Base-by-base conservation (phyloP, 164 flowering plant species). In the Chloranthus sessilifolius region DNA sequence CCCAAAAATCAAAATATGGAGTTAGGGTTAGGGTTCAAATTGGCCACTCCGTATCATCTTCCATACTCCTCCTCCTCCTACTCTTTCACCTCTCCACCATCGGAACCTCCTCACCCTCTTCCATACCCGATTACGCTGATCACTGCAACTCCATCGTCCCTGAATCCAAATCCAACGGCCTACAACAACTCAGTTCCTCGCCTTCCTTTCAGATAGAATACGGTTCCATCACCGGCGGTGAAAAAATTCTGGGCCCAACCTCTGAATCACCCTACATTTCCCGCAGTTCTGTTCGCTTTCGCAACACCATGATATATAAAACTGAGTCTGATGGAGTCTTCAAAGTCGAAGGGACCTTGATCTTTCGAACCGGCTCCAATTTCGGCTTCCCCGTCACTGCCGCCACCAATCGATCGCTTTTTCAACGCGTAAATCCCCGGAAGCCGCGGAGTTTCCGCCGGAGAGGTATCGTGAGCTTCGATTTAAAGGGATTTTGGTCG, bases 401-500 rank as follows among this genome's bases (percentile, higher is more conserved):
- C 16, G 3, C 50, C n/a, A n/a, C 22, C 36, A 25, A 22, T 12
- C 15, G 28, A 50, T 10, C 12, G 35, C 5, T 39, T 56, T n/a
- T n/a, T n/a, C n/a, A n/a, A n/a, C n/a, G n/a, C n/a, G n/a, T n/a
- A n/a, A n/a, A n/a, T 5, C 46, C 39, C 15, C 59, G 53, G 7
- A 0, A 15, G 34, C 65, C 43, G 30, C 47, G 44, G 44, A 2
- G 25, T 31, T 35, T 39, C 16, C 7, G 19, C 3, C 33, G 26
- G 52, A 44, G 56, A 19, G 43, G 55, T 6, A 28, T 36, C 0
- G 1, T 64, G 15, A 38, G 7, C 3, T 75, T 75, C 48, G 9
- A n/a, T 1, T 26, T 82, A 15, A 11, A 47, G 10, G 90, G 90
- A 20, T 80, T 70, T 52, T 82, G 81, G 82, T 70, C 79, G 3